These are phyloP conservation scores for Elongisporangium anandrum DNA, from an alignment of 352 stramenopile species.

Conservation along the genomic window DNA sequence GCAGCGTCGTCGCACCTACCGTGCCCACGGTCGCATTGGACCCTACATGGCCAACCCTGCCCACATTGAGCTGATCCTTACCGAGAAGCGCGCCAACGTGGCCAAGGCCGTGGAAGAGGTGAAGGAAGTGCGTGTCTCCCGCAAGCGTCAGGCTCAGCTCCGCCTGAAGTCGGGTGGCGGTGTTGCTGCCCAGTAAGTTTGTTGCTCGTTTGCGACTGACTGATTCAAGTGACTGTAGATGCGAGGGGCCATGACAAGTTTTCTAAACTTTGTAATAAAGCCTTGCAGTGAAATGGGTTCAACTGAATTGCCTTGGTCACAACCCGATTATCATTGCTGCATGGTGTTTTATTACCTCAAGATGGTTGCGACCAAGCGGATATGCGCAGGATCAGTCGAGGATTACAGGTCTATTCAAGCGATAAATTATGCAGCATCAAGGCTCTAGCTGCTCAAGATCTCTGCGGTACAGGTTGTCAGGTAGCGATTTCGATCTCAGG, in stretches of 20 bases:
- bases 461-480: neutral
- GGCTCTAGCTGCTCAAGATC: neutral
- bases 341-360: neutral
- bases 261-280: slow-evolving; percentile 76
- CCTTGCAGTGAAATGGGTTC: slow-evolving; percentile 76
- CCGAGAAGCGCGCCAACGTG: slow-evolving; percentile 94
- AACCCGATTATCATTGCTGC: neutral
- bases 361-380: neutral
- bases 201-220: slow-evolving; percentile 5
- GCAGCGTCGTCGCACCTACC: slow-evolving; percentile 98
- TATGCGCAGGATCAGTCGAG: neutral
- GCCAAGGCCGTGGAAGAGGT: slow-evolving; percentile 89
- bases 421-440: too few species aligned
- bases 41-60: slow-evolving; percentile 98
- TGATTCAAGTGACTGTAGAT: slow-evolving; percentile 39
- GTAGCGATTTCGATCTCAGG: neutral
- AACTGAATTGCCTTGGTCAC: slow-evolving; percentile 29
- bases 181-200: slow-evolving; percentile 76
- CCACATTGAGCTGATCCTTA: slow-evolving; percentile 99
- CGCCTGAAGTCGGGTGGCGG: slow-evolving; percentile 86
- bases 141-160: slow-evolving; percentile 88
- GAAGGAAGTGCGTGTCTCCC: slow-evolving; percentile 79
- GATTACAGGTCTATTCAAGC: neutral
- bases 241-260: slow-evolving; percentile 32
- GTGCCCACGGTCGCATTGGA: slow-evolving; percentile 95